A percentile compares a stretch with the other conserved stretches of the same genome.
Conservation (phyloP, 73 alveolate genomes). For the Paramecium bursaria region DNA sequence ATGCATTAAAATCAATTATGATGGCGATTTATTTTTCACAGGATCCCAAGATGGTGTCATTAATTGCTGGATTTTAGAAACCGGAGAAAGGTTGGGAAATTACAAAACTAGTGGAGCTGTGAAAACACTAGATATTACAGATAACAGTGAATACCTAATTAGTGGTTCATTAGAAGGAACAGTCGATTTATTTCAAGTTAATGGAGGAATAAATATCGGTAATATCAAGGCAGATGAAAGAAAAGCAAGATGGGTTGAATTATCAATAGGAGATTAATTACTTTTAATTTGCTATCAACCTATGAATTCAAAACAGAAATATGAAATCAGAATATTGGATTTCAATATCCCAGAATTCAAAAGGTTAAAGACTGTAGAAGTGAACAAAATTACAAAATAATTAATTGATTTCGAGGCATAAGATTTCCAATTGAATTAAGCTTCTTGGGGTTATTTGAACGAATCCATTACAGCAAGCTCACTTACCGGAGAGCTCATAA, state of each 20-base stretch:
- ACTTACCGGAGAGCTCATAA: conserved; percentile 14
- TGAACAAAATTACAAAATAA: not conserved
- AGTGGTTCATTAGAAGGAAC: conserved; percentile 78
- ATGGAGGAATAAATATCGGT: conserved; percentile 66
- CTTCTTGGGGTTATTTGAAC: conserved; percentile 54
- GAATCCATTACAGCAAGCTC: conserved; percentile 22
- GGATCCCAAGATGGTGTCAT: conserved; percentile 87
- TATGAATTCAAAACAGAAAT: conserved; percentile 18
- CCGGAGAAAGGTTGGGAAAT: conserved; percentile 89
- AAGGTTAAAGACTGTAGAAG: not conserved
- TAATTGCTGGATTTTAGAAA: conserved; percentile 83
- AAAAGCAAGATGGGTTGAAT: conserved; percentile 61
- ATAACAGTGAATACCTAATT: conserved; percentile 85
- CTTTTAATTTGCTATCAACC: conserved; percentile 35
- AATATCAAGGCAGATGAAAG: conserved; percentile 54
- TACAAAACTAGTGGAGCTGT: conserved; percentile 88
- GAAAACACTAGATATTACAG: conserved; percentile 85
- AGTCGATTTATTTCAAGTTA: conserved; percentile 53
- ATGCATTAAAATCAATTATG: conserved; percentile 83
- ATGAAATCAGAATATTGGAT: conserved; percentile 1
- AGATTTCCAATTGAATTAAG: conserved; percentile 9
- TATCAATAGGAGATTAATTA: conserved; percentile 32
- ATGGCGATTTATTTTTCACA: conserved; percentile 92
- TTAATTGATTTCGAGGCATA: not conserved
- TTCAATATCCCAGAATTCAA: not conserved